Conservation (phyloP, 768 basidiomycete species). For the Amylocystis lapponica region DNA sequence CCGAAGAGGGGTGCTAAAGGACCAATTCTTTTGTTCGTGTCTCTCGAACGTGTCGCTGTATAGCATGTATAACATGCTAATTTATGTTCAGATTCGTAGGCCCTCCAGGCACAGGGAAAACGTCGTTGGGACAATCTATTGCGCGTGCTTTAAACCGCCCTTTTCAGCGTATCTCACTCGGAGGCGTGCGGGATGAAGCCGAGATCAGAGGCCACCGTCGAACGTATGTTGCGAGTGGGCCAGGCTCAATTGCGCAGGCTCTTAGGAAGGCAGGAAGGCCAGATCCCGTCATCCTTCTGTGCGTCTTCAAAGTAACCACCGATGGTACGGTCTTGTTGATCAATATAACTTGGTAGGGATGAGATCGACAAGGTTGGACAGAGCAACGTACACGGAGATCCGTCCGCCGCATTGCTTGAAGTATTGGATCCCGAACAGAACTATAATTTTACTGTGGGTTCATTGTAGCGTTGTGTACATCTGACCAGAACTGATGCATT, state of each 20-base stretch:
- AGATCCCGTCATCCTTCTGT: constrained; percentile 77
- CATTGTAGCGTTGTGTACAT: not conserved
- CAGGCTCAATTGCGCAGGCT: constrained; percentile 81
- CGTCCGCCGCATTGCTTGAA: constrained; percentile 84
- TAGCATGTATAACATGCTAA: no score
- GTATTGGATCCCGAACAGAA: constrained; percentile 95
- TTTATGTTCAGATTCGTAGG: constrained; percentile 61
- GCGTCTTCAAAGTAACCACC: constrained; percentile 12
- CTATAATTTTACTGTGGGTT: constrained; percentile 64
- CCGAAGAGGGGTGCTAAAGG: constrained; percentile 58
- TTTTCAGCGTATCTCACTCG: constrained; percentile 89
- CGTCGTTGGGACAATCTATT: constrained; percentile 84
- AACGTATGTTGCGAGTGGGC: constrained; percentile 90
- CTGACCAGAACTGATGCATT: not conserved
- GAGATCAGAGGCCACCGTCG: constrained; percentile 73
- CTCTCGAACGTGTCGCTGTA: no score
- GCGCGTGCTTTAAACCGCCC: constrained; percentile 78
- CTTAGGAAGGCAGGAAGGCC: constrained; percentile 75
- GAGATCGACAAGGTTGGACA: constrained; percentile 91
- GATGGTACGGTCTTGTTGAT: not conserved
- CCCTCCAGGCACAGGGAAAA: constrained; percentile 89
- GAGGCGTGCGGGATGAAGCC: constrained; percentile 91
- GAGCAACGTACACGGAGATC: constrained; percentile 88
- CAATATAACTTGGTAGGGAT: constrained; percentile 37
- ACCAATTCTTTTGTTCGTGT: constrained; percentile 60